A percentile compares a stretch with the other conserved stretches of the same genome.
Evolutionary conservation across 495 filamentous ascomycete species (phyloP).

Genomic region (Friedmanniomyces endolithicus): DNA sequence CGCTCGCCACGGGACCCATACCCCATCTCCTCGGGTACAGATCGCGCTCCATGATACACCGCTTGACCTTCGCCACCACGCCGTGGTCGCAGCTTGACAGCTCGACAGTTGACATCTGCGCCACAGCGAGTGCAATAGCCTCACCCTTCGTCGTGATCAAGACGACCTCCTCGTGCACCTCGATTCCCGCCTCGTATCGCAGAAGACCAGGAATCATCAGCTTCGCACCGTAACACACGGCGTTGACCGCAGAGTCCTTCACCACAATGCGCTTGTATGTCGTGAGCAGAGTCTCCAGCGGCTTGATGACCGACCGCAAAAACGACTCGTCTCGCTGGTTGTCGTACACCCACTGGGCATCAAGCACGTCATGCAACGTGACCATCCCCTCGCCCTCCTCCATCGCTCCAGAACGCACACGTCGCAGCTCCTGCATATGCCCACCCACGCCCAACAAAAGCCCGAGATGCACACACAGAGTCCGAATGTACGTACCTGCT

Average conservation of each 20-base stretch:
- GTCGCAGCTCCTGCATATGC: constrained; percentile 95
- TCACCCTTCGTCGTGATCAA: constrained; percentile 98
- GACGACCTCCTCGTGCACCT: constrained; percentile 83
- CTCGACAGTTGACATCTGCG: constrained; percentile 89
- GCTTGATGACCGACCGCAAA: constrained; percentile 75
- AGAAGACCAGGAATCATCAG: constrained; percentile 93
- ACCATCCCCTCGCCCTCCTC: constrained; percentile 76
- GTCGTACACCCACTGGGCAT: constrained; percentile 87
- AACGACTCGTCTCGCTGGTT: constrained; percentile 81
- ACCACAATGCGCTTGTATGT: constrained; percentile 92
- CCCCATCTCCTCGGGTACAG: constrained; percentile 94
- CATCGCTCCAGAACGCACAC: constrained; percentile 91
- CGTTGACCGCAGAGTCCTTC: constrained; percentile 92
- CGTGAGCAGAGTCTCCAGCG: constrained; percentile 79
- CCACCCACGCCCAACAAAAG: constrained; percentile 85
- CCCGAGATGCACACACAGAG: constrained; percentile 90
- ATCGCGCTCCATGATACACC: constrained; percentile 98
- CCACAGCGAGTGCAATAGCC: constrained; percentile 88
- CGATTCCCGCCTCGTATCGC: constrained; percentile 78
- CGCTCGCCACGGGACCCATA: constrained; percentile 70
- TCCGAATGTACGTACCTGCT: constrained; percentile 96
- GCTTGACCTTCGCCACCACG: constrained; percentile 93
- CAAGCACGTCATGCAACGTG: constrained; percentile 88
- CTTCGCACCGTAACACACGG: constrained; percentile 95
- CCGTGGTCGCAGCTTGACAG: constrained; percentile 89